Evolutionary conservation across 2,329 filamentous ascomycete genomes (phyloP).

Genomic region (Diplodia scrobiculata): DNA sequence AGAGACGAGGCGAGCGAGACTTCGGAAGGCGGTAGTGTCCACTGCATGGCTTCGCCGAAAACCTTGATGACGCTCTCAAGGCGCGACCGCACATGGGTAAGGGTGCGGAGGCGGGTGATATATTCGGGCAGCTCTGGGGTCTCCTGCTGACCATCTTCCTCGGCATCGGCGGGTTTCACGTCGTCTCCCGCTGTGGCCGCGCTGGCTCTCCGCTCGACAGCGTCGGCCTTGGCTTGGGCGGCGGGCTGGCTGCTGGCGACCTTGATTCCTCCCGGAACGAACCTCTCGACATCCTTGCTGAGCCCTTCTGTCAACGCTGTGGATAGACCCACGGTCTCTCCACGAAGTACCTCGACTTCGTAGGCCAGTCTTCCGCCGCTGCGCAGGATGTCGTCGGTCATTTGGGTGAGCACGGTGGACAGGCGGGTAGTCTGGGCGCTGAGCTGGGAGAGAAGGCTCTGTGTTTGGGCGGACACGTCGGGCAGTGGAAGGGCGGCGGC

Average conservation of each 20-base stretch:
- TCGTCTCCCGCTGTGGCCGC: constrained; percentile 35
- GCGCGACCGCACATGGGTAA: constrained; percentile 79
- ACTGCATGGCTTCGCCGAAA: constrained; percentile 95
- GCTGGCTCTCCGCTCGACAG: constrained; percentile 43
- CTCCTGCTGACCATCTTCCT: constrained; percentile 43
- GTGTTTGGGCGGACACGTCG: constrained; percentile 78
- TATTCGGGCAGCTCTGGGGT: constrained; percentile 56
- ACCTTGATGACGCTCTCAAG: constrained; percentile 86
- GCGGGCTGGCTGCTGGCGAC: constrained; percentile 15
- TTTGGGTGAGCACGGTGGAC: constrained; percentile 76
- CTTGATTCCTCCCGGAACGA: constrained; percentile 59
- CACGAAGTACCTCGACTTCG: constrained; percentile 89
- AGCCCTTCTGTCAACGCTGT: constrained; percentile 76
- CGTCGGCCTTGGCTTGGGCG: constrained; percentile 7
- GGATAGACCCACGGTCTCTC: constrained; percentile 77
- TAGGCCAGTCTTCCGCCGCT: constrained; percentile 87
- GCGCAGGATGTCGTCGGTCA: constrained; percentile 92
- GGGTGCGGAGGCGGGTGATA: constrained; percentile 76
- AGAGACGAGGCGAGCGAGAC: constrained; percentile 81
- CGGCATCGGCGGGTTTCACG: background rate
- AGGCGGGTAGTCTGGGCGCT: constrained; percentile 85
- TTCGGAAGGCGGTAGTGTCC: constrained; percentile 86
- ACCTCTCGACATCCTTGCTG: constrained; percentile 70
- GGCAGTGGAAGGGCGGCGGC: constrained; percentile 62
- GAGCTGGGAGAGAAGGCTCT: constrained; percentile 81